Base-by-base conservation (phyloP, 1,284 basidiomycete genomes). In the Trichosporon faecale region DNA sequence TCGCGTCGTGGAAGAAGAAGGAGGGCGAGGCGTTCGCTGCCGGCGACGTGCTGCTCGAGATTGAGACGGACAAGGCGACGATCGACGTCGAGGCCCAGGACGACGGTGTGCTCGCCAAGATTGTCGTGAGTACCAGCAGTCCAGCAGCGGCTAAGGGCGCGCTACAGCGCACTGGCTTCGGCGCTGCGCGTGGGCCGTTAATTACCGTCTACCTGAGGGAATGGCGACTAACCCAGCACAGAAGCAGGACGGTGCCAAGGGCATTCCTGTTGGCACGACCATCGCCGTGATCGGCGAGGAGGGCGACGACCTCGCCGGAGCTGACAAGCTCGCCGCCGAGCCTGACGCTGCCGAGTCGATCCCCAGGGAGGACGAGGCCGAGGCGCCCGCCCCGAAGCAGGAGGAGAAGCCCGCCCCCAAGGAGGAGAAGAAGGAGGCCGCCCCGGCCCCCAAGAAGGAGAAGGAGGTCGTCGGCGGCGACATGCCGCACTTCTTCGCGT, bases 81-180 rank as follows among this genome's bases (percentile, higher is more conserved):
- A 99, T 99, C 85, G 96, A 99, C 84, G 96, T 99, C 29, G 96
- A 99, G 85, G 94, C 96, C 16, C 94, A 95, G 85, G 96, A 99
- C 65, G 95, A 98, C 76, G 96, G 96, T 80, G 85, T 98, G 73
- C 86, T 99, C 72, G 95, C 92, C 68, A 98, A 98, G 88, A 97
- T 88, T 76, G 78, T 88, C 67, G 86, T 87, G 75, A 74, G 85
- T 84, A 25, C 9, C 16, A 8, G 23, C 40, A 18, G 8, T 8
- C 31, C 25, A 31, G 33, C 64, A 64, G 31, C 25, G 57, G n/a
- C 35, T 27, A 60, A 33, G 14, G n/a, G 46, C n/a, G 12, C 37
- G n/a, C 14, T 64, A 0, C 63, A 27, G 35, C n/a, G 33, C 33
- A 11, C n/a, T 8, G n/a, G 11, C 23, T 57, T 6, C 33, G 33